A percentile compares a stretch with the other conserved stretches of the same genome.
Conservation (phyloP, 169 alveolate genomes). For the Plasmodium gaboni region DNA sequence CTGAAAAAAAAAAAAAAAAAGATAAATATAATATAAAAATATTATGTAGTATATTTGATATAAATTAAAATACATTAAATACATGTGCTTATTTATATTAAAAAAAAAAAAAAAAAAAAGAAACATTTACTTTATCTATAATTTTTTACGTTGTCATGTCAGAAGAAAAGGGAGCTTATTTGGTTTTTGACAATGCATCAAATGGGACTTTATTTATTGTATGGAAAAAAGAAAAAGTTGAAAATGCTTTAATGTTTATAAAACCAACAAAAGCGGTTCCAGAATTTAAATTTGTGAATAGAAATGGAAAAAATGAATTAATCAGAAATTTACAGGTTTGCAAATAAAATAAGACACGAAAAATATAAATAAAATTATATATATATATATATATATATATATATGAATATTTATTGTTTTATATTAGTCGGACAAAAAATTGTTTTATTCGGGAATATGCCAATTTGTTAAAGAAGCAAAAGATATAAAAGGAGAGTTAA, state of each 20-base stretch:
- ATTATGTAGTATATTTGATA: too few species aligned
- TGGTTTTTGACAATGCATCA: constrained; percentile 77
- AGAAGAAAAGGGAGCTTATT: constrained; percentile 77
- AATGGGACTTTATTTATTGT: constrained; percentile 79
- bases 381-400: not conserved
- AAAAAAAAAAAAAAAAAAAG: constrained; percentile 4
- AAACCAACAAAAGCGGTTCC: constrained; percentile 77
- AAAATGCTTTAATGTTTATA: constrained; percentile 70
- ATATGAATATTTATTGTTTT: constrained; percentile 4
- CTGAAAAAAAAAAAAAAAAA: too few species aligned
- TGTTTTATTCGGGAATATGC: constrained; percentile 79
- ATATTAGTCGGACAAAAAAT: constrained; percentile 76
- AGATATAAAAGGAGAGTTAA: constrained; percentile 73
- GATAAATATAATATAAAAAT: too few species aligned
- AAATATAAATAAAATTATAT: not conserved
- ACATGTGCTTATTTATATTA: not conserved
- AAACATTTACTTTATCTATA: not conserved
- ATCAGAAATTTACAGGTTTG: constrained; percentile 77
- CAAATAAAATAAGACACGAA: constrained; percentile 5
- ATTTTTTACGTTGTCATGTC: constrained; percentile 23
- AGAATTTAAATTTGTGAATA: constrained; percentile 74
- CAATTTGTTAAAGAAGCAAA: constrained; percentile 79
- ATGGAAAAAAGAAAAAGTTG: constrained; percentile 76
- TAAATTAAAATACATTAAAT: too few species aligned
- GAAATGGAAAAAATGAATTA: constrained; percentile 77